Evolutionary conservation across 371 early-diverging fungal species (phyloP), one percentile per base, ranked within the genome.

Genomic region (Capniomyces stellatus): DNA sequence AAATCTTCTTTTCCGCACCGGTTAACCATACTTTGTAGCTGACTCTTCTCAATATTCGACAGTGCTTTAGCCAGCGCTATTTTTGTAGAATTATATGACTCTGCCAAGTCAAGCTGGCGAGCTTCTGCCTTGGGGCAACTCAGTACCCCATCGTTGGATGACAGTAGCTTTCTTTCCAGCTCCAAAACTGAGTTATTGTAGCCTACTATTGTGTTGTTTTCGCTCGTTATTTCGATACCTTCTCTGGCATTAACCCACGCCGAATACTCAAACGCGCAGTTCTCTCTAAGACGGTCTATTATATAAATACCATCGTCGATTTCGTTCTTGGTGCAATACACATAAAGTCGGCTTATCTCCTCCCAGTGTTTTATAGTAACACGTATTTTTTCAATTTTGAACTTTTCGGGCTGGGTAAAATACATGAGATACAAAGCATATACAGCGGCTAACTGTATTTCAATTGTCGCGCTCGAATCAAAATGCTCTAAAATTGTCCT

Each of bases 231-330:
- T 6, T 15, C 35, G 15, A 35, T 35, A 35, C 66, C 66, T 47
- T 65, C 66, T 56, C 58, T 61, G 19, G 59, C 64, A 51, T 65
- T 64, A 21, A 61, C n/a, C 66, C 66, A 65, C 25, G 66, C 66
- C 0, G 64, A 61, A 31, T 54, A 56, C 48, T 65, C 66, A 43
- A 65, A 65, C 27, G 60, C 66, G 3, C 60, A 59, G 25, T 52
- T 61, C 12, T n/a, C 35, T 41, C 56, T 56, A 29, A 65, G 49
- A 43, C 54, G 54, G 53, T 65, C 66, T 30, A 65, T 58, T 48
- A 62, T 58, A 23, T 65, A 64, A n/a, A 65, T 58, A 4, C 55
- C 43, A 21, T 65, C 66, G 27, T 58, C 50, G 39, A 65, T 59
- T 21, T 65, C 60, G 0, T 57, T 48, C 52, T 56, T 61, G 4